Evolutionary conservation across 164 flowering plant species (phyloP), one percentile per base, ranked within the genome.

Genomic region (Echeveria elegans): DNA sequence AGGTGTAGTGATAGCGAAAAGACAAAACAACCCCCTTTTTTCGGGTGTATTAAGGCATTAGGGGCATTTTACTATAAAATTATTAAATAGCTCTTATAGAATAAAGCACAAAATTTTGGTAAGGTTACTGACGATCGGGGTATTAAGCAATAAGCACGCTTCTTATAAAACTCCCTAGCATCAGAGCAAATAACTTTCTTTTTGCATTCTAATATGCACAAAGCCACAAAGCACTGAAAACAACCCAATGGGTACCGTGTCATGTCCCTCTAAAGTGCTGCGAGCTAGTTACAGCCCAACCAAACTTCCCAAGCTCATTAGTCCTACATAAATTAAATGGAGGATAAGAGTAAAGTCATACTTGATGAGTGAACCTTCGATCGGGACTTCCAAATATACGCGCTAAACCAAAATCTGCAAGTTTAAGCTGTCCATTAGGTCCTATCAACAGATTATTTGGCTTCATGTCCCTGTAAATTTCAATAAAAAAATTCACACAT

Each of bases 391-490:
- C 99, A 85, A 88, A 95, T 64, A 95, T 75, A 5, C 97, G 88
- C 14, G 99, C 97, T 68, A 95, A 82, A 47, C 99, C 99, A 80
- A 95, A 95, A 79, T 95, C 99, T 24, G 89, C 99, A 45, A 95
- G 82, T 77, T 89, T 95, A 26, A 92, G 87, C 69, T 89, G 96
- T 41, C 99, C 97, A 70, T 84, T 80, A 63, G 85, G 69, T 77
- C 90, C 96, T 74, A 95, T 86, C 64, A 95, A 76, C 79, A 95
- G 77, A 70, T 95, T 95, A 67, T 95, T 95, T 31, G 99, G 99
- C 77, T 95, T 95, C 99, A 92, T 95, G 82, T 95, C 99, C 85
- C 97, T 92, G 87, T 1, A 72, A n/a, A n/a, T n/a, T n/a, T n/a
- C n/a, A 69, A 71, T 63, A 61, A 31, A 77, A 40, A n/a, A 15